phyloP scores from a whole-genome alignment of 129 eudicot species.

The Chrysanthemum seticuspe region DNA sequence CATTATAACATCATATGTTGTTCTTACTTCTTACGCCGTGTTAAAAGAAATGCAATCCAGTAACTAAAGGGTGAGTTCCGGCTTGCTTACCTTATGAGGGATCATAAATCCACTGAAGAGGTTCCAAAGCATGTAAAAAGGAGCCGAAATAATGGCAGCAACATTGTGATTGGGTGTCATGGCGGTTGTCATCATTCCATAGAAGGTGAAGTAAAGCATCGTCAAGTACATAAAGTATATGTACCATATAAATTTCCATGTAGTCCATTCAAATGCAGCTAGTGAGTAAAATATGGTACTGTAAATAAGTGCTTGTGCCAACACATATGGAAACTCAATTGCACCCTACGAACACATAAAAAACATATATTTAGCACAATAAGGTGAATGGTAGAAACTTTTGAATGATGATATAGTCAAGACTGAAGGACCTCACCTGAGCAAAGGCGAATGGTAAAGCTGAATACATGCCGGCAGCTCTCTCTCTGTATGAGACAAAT shows the following conservation, averaged over 20 bases:
- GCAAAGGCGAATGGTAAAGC: conserved; percentile 97
- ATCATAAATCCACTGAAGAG: conserved; percentile 98
- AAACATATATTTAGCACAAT: background rate
- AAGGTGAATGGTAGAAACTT: background rate
- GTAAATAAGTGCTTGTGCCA: conserved; percentile 78
- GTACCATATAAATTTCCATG: conserved; percentile 71
- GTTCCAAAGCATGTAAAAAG: conserved; percentile 98
- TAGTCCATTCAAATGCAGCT: conserved; percentile 89
- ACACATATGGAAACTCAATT: conserved; percentile 92
- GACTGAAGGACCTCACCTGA: conserved; percentile 48
- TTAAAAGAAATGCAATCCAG: background rate
- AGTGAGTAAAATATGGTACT: conserved; percentile 70
- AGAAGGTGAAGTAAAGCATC: conserved; percentile 90
- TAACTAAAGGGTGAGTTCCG: conserved; percentile 3
- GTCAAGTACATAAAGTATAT: conserved; percentile 72
- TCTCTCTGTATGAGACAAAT: conserved; percentile 91
- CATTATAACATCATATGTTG: too few relatives aligned
- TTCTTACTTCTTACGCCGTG: too few relatives aligned
- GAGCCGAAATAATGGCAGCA: conserved; percentile 93
- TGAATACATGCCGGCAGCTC: conserved; percentile 98
- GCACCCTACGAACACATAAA: conserved; percentile 58
- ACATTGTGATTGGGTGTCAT: conserved; percentile 94
- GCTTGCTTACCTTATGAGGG: conserved; percentile 76
- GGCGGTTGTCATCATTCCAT: conserved; percentile 99
- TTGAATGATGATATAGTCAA: too few relatives aligned